Evolutionary conservation across 805 yeast genomes (phyloP), one percentile per base, ranked within the genome.

Genomic region (Dipodascopsis uninucleata): DNA sequence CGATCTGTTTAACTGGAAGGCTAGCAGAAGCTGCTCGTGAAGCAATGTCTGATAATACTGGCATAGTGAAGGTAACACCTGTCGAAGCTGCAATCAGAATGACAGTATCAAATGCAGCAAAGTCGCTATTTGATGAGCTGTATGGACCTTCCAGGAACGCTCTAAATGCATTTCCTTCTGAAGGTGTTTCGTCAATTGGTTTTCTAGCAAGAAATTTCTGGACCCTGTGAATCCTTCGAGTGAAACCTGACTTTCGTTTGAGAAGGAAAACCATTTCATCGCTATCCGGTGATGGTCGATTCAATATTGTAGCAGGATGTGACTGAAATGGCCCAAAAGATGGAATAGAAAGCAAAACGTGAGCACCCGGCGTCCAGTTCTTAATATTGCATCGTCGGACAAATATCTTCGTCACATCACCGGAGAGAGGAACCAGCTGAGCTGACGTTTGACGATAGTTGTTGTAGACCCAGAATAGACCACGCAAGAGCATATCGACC

Each of bases 61-160:
- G 76, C 41, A 72, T 61, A 2, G 65, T 59, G 52, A 66, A 71
- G 1, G 77, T 65, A 6, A 67, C 69, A 4, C 78, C 78, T 1
- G 74, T 63, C 1, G 77, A 78, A 5, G 71, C 70, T 12, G 64
- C 63, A 14, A 72, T 47, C 32, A 74, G 67, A 1, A 69, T 43
- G 8, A 59, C 61, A 9, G 68, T 49, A 41, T 74, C 76, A 52
- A 74, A 74, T 4, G 66, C 59, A n/a, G 62, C 55, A 22, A 73
- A 59, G 3, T 73, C 70, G 42, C 73, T 74, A 37, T 61, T 62
- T 21, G 61, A 58, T 2, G 68, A 74, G 0, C 77, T 77, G 47
- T 62, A 69, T 0, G 78, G 78, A 1, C 78, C 78, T 23, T 62
- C 61, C 29, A 72, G 61, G 4, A 60, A 43, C 0, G 68, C 71